Evolutionary conservation across 441 rosid species (phyloP).

Genomic region (Pelargonium myrrhifolium): DNA sequence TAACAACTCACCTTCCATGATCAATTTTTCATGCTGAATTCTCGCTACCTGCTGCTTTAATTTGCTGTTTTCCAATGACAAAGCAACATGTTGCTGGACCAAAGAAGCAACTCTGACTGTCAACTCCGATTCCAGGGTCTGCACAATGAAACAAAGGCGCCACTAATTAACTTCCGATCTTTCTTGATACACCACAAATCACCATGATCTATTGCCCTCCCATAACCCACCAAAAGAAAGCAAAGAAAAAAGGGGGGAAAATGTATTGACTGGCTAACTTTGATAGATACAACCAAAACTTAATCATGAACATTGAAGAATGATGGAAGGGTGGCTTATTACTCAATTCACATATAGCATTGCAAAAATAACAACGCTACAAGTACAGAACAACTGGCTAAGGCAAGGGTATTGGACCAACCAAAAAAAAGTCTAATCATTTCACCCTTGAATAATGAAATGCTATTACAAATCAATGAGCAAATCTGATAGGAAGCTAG

Average conservation of each 20-base stretch:
- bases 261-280: no score
- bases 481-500: no score
- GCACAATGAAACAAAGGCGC: slow-evolving; percentile 15
- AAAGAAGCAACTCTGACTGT: slow-evolving; percentile 42
- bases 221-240: neutral
- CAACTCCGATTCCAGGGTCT: slow-evolving; percentile 55
- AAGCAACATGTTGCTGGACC: slow-evolving; percentile 50
- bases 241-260: neutral
- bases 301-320: no score
- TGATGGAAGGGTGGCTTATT: no score
- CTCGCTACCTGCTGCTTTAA: slow-evolving; percentile 52
- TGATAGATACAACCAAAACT: no score
- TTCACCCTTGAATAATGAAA: no score
- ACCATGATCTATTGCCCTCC: neutral
- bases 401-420: no score
- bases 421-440: no score
- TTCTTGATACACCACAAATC: neutral
- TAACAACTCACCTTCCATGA: slow-evolving; percentile 39
- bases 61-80: slow-evolving; percentile 52
- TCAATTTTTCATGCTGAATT: slow-evolving; percentile 47
- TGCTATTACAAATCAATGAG: no score
- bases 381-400: no score
- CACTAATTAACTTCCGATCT: neutral
- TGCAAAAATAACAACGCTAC: no score
- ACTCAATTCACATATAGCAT: no score